A percentile compares a stretch with the other conserved stretches of the same genome.
Evolutionary conservation across 2,329 filamentous ascomycete species (phyloP).

Genomic region (Penicillium olsonii): DNA sequence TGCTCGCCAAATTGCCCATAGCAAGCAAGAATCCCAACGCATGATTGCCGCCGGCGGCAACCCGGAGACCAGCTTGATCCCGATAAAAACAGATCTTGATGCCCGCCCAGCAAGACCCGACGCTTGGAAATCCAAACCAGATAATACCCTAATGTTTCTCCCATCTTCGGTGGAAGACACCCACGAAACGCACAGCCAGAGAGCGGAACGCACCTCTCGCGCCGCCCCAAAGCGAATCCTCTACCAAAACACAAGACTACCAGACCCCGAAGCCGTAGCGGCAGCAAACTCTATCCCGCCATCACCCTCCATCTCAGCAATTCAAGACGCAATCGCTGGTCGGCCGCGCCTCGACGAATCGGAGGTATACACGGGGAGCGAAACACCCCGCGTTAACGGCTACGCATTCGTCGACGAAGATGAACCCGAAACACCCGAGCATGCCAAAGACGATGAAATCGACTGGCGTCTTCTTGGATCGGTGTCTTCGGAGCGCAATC

Average conservation of each 20-base stretch:
- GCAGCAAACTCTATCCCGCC: slow-evolving; percentile 56
- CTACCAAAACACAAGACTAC: slow-evolving; percentile 81
- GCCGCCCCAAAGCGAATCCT: slow-evolving; percentile 75
- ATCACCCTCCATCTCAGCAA: slow-evolving; percentile 80
- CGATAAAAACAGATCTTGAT: slow-evolving; percentile 64
- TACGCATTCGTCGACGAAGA: slow-evolving; percentile 92
- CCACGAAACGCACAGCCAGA: slow-evolving; percentile 63
- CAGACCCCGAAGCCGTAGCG: slow-evolving; percentile 45
- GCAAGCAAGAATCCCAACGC: slow-evolving; percentile 64
- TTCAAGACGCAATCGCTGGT: slow-evolving; percentile 81
- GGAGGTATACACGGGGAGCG: slow-evolving; percentile 61
- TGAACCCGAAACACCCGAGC: slow-evolving; percentile 41
- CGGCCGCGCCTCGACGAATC: slow-evolving; percentile 63
- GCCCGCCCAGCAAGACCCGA: slow-evolving; percentile 76
- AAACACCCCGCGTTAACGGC: slow-evolving; percentile 88
- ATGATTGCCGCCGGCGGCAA: slow-evolving; percentile 65
- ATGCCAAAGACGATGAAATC: slow-evolving; percentile 8
- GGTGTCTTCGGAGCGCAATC: slow-evolving; percentile 62
- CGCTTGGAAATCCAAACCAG: slow-evolving; percentile 71
- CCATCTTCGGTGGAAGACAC: slow-evolving; percentile 54
- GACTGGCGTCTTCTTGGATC: slow-evolving; percentile 45
- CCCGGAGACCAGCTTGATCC: slow-evolving; percentile 56
- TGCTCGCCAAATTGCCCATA: slow-evolving; percentile 61
- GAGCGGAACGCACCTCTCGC: slow-evolving; percentile 68
- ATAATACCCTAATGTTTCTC: slow-evolving; percentile 85